Evolutionary conservation across 768 basidiomycete species (phyloP), one percentile per base, ranked within the genome.

Genomic region (Suillus paluster): DNA sequence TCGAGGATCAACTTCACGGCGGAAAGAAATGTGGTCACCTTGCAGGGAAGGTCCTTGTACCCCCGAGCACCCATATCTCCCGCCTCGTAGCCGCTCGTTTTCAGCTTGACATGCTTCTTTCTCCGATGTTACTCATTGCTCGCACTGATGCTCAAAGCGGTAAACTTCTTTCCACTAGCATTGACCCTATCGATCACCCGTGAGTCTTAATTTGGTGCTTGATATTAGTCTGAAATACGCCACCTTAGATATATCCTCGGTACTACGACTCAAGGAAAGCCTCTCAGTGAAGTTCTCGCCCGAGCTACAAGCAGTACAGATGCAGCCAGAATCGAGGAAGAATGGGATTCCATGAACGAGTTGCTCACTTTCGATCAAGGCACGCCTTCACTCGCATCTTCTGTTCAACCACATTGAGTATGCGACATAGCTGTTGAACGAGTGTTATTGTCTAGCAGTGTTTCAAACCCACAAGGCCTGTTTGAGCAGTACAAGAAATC

Each of bases 11-110:
- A 72, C 81, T 97, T 8, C 93, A 96, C 65, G 96, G 96, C 34
- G 93, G 93, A 30, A 97, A 97, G 80, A 96, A 97, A 85, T 94
- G 94, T 72, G 93, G 94, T 30, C 94, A 95, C 79, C 81, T 95
- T 69, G 90, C 89, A 15, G 95, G 95, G 57, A 97, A 97, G 75
- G 94, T 97, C 27, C 83, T 98, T 59, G 95, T 97, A 3, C 96
- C 96, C 14, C 87, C 91, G 11, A 91, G 91, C 19, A 90, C 93
- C 15, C 95, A 96, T 70, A 80, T 93, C 63, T 90, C 91, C 23
- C 87, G 96, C 30, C 86, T 98, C 57, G 80, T 94, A 64, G 86
- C 95, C 12, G 83, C 94, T 33, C 88, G 95, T 21, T 94, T 96
- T 79, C 94, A 97, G 78, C 84, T 94, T 62, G 96, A 98, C 74